Base-by-base conservation (phyloP, 2,329 filamentous ascomycete species). In the Rosellinia necatrix region DNA sequence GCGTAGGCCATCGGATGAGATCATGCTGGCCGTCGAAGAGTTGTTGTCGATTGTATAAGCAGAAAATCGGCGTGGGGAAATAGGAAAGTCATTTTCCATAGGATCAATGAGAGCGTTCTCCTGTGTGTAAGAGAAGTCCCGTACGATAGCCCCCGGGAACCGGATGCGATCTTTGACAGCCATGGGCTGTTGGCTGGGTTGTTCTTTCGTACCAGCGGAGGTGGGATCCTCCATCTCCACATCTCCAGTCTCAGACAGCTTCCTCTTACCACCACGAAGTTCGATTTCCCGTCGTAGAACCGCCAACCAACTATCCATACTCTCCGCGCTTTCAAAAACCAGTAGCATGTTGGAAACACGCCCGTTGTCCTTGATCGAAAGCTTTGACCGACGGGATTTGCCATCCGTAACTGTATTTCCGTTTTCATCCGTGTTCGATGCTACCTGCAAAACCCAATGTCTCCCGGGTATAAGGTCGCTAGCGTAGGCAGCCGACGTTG, bases 361-460 rank as follows among this genome's bases (percentile, higher is more conserved):
- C 58, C 81, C 80, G 66, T 81, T 83, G 51, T 86, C 78, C 35
- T 84, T 81, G 35, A 89, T 81, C 2, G 85, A 80, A 46, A 91
- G 74, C 50, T 86, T 83, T 1, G 87, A 84, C 27, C 91, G 78
- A 3, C 91, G 71, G 1, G 87, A 89, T 46, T 82, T 81, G 3
- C 82, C 76, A 32, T 84, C 81, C 2, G 76, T 65, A 3, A 76
- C 66, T 12, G 79, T 68, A 1, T 71, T 74, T 24, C 83, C 83
- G 29, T 88, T 82, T 2, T 81, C 72, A 46, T 86, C 85, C 53
- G 85, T 84, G 7, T 79, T 76, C 30, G 90, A 87, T 2, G 85
- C 87, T 19, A 93, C 83, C 63, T 91, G 89, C 12, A 93, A 72
- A 5, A 93, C 90, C 84, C 89, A 92, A 66, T 92, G 89, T 58